Base-by-base conservation (phyloP, 2,329 filamentous ascomycete genomes). In the Thermochaetoides dissita region DNA sequence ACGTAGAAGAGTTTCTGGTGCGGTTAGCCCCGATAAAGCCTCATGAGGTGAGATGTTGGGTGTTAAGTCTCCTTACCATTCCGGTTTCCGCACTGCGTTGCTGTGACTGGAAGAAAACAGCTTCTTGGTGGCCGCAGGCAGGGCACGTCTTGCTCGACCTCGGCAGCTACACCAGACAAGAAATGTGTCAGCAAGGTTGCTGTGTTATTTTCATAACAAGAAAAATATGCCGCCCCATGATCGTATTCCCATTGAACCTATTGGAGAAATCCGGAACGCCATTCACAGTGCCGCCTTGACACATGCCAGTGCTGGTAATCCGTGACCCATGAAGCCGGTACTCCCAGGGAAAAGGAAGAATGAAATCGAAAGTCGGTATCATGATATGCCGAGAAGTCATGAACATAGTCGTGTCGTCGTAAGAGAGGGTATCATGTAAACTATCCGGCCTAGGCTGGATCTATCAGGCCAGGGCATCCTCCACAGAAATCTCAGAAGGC, bases 61-160 rank as follows among this genome's bases (percentile, higher is more conserved):
- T n/a, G n/a, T n/a, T n/a, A n/a, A n/a, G 30, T 7, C 37, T 34
- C 56, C 83, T 71, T 65, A 96, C 91, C 91, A 98, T 98, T 67
- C 91, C 91, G 36, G 91, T 98, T 63, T 96, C 88, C 38, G 86
- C 85, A 53, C 83, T 94, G 64, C 91, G 83, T 68, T 96, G 88
- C 61, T 98, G 91, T 48, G 88, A 95, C 68, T 98, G 91, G 70
- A 98, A 98, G 68, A 94, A 98, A 46, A 98, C 93, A 37, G 88
- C 87, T 65, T 96, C 88, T 53, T 79, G 77, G 62, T 91, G 83
- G 51, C 75, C 73, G 70, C 93, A 98, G 53, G 71, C 74, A 40
- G 87, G 86, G 66, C 91, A 98, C 46, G 74, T 73, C 65, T 84
- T 86, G 60, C 86, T 84, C 55, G 86, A 81, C 56, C 88, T 81